Evolutionary conservation across 805 yeast species (phyloP).

Genomic region (Pichia nakasei): DNA sequence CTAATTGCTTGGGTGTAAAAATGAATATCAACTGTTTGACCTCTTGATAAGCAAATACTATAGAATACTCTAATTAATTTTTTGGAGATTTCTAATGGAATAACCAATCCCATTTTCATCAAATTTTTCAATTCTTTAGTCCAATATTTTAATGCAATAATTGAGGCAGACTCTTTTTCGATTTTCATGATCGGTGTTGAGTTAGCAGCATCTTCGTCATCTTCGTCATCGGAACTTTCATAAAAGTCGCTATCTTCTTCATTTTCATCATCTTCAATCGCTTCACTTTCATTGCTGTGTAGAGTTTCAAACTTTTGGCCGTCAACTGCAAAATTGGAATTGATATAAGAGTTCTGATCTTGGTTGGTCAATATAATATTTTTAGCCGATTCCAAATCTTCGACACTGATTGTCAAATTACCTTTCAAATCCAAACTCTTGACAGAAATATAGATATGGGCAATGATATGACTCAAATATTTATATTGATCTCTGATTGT

Average conservation of each 20-base stretch:
- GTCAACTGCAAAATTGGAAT: slow-evolving; percentile 28
- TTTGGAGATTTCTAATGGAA: slow-evolving; percentile 60
- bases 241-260: slow-evolving; percentile 30
- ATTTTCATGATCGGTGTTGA: slow-evolving; percentile 49
- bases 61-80: slow-evolving; percentile 62
- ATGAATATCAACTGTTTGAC: slow-evolving; percentile 54
- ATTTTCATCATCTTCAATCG: slow-evolving; percentile 30
- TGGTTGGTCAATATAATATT: slow-evolving; percentile 19
- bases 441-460: slow-evolving; percentile 71
- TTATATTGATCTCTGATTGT: slow-evolving; percentile 56
- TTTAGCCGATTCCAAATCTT: slow-evolving; percentile 46
- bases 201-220: slow-evolving; percentile 31
- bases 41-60: slow-evolving; percentile 60
- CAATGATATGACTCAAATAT: slow-evolving; percentile 71
- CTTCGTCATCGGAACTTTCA: slow-evolving; percentile 28
- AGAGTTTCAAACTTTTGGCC: slow-evolving; percentile 25
- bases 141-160: slow-evolving; percentile 74
- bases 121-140: slow-evolving; percentile 76
- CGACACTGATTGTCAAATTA: slow-evolving; percentile 52
- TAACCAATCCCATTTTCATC: slow-evolving; percentile 65
- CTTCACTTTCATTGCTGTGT: slow-evolving; percentile 22
- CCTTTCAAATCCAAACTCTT: slow-evolving; percentile 70
- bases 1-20: slow-evolving; percentile 57
- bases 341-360: slow-evolving; percentile 43
- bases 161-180: slow-evolving; percentile 60